Base-by-base conservation (phyloP, 495 filamentous ascomycete species). In the Saxophila tyrrhenica region DNA sequence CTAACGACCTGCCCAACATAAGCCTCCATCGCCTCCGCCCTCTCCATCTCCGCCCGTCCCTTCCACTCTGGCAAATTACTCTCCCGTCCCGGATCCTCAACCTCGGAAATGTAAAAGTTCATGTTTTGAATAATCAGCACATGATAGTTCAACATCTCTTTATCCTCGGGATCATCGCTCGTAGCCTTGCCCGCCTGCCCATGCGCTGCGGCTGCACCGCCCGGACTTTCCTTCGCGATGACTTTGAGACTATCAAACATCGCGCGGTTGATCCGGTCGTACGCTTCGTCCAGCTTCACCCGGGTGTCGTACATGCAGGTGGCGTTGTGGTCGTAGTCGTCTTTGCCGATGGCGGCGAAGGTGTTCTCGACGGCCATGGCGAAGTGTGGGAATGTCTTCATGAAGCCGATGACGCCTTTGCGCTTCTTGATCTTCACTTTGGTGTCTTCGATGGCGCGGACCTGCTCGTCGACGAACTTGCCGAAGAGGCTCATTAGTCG, bases 401-500 rank as follows among this genome's bases (percentile, higher is more conserved):
- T 89, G 67, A 97, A 96, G 9, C 79, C 81, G 61, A 95, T 95
- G 57, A 97, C 87, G 15, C 91, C 91, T 69, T 94, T 95, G 55
- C 91, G 83, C 74, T 96, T 97, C 73, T 95, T 96, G 69, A 95
- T 86, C 69, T 95, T 95, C 61, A 97, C 91, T 69, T 95, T 96
- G n/a, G 90, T 96, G 52, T 97, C 91, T 68, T 97, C 91, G 57
- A 97, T 95, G 24, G 88, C 90, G 23, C 86, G 85, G 42, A 96
- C 83, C 62, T 97, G 91, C 56, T 95, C 87, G 65, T 97, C 92
- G 23, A 95, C 80, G 59, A 97, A 95, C 49, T 86, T 87, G 39
- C 79, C 79, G 71, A 95, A 95, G 21, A 87, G 76, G 25, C 76
- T 78, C 54, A 83, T 78, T 35, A 96, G 75, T 32, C 80, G 83